Base-by-base conservation (phyloP, 1,284 basidiomycete genomes). In the Puccinia coronata region DNA sequence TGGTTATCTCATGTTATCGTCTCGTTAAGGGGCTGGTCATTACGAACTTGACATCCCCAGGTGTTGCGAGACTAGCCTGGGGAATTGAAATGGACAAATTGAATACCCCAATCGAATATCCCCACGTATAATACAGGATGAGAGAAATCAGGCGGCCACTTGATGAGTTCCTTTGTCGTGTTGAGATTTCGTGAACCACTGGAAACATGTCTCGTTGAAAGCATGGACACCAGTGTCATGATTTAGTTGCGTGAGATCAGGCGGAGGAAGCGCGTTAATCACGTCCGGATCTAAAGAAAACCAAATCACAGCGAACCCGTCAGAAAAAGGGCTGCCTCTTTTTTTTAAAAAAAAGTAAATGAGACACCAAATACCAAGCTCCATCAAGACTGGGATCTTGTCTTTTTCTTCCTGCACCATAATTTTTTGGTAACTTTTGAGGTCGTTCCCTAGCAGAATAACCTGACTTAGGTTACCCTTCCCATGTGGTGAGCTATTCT, bases 131-230 rank as follows among this genome's bases (percentile, higher is more conserved):
- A n/a, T n/a, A n/a, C n/a, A n/a, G n/a, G n/a, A n/a, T n/a, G n/a
- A n/a, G n/a, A n/a, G n/a, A n/a, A n/a, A n/a, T n/a, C n/a, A n/a
- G n/a, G n/a, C n/a, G n/a, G n/a, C n/a, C n/a, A n/a, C n/a, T n/a
- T n/a, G n/a, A n/a, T n/a, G n/a, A n/a, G n/a, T 57, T 5, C n/a
- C n/a, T 31, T 59, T 47, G 8, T 57, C 55, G 43, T 20, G 69
- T 11, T 51, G 12, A 49, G 9, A n/a, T n/a, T n/a, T n/a, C n/a
- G n/a, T 51, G 67, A 79, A 79, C 63, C 67, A 79, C 53, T 79
- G 77, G 18, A 79, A 55, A 43, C 77, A 79, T n/a, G 55, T 71
- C 16, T 69, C 63, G 28, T 71, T 79, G 53, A 79, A 79, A 25
- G 59, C 57, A 53, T 55, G 53, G 55, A 73, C 55, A 2, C 71